Percentiles rank a stretch among this genome's conserved stretches.
Conservation (phyloP, 1,139 yeast species). For the Pneumocystis wakefieldiae region DNA sequence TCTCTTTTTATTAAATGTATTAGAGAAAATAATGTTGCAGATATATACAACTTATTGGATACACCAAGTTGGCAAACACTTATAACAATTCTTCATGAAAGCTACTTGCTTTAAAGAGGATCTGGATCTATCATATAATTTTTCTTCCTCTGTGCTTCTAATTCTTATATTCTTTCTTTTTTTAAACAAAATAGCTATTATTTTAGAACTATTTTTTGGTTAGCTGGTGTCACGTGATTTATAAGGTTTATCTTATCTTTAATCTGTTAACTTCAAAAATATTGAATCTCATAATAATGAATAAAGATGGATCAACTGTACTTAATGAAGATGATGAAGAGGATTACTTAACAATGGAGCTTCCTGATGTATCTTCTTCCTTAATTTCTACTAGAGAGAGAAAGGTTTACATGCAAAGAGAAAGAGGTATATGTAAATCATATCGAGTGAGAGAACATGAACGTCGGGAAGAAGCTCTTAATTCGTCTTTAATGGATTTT, state of each 20-base stretch:
- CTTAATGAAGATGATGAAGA: constrained; percentile 16
- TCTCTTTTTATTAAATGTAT: constrained; percentile 19
- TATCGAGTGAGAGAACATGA: constrained; percentile 7
- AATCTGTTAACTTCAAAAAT: neutral
- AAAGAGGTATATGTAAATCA: constrained; percentile 1
- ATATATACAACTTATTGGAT: constrained; percentile 42
- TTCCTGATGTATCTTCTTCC: constrained; percentile 15
- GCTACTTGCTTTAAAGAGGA: neutral
- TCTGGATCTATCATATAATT: neutral
- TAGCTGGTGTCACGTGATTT: too few species aligned
- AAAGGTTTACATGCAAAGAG: constrained; percentile 8
- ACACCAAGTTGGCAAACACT: constrained; percentile 67
- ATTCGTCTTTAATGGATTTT: constrained; percentile 5
- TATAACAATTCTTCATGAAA: constrained; percentile 33
- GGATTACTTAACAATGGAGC: constrained; percentile 22
- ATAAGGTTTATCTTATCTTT: too few species aligned
- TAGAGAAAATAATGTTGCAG: constrained; percentile 28
- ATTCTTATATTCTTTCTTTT: neutral
- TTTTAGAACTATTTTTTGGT: too few species aligned
- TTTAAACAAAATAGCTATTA: neutral
- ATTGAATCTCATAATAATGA: neutral
- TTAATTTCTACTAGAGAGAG: constrained; percentile 15
- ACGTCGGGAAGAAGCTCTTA: constrained; percentile 4
- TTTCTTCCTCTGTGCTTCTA: too few species aligned
- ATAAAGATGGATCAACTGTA: neutral